Evolutionary conservation across 176 grass and related monocot genomes (phyloP).

Genomic region (Musa beccarii): DNA sequence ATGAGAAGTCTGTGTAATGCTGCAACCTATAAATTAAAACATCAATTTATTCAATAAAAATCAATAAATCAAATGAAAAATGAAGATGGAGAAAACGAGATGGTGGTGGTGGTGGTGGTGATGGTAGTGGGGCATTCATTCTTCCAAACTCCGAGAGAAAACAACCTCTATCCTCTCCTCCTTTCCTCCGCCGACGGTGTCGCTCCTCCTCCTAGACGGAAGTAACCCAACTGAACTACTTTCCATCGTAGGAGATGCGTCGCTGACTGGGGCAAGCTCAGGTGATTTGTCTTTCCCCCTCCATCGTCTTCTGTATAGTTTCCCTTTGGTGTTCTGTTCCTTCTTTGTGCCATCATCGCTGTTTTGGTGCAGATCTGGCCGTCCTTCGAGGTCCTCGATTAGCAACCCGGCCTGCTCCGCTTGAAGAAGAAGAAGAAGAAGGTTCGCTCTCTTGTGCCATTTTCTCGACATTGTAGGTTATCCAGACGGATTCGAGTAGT

Average conservation of each 20-base stretch:
- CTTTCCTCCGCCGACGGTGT: background rate
- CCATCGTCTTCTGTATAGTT: background rate
- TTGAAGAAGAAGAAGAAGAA: background rate
- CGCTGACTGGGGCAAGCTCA: background rate
- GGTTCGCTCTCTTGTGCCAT: too few relatives aligned
- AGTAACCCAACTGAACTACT: too few relatives aligned
- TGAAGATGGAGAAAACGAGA: too few relatives aligned
- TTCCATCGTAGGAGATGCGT: background rate
- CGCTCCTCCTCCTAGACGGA: too few relatives aligned
- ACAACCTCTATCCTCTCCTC: background rate
- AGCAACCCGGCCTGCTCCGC: background rate
- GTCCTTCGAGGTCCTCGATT: background rate
- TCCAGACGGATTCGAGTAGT: too few relatives aligned
- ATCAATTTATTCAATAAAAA: too few relatives aligned
- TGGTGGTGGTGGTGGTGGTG: too few relatives aligned
- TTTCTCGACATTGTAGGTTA: too few relatives aligned
- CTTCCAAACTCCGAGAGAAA: background rate
- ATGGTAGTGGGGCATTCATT: background rate
- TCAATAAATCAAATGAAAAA: too few relatives aligned
- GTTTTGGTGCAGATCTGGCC: background rate
- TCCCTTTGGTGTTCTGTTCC: background rate
- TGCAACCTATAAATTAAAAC: too few relatives aligned
- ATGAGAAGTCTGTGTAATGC: too few relatives aligned
- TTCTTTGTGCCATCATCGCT: background rate
- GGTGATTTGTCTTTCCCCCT: background rate